These are phyloP conservation scores for Anisodus acutangulus DNA, from an alignment of 257 asterid species.

Conservation along the genomic window DNA sequence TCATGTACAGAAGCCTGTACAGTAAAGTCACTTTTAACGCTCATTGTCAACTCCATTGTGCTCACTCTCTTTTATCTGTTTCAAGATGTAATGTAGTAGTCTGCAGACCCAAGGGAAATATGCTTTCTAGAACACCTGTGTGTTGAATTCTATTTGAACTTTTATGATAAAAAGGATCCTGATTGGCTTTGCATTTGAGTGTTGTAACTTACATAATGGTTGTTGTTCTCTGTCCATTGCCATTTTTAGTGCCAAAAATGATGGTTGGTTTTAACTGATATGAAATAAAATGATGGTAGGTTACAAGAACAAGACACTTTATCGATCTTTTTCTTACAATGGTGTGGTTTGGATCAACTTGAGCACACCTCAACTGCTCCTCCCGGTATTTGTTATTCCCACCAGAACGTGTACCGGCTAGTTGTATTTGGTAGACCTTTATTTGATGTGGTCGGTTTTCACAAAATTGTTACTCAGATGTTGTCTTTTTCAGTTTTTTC, in stretches of 20 bases:
- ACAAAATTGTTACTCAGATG: too few relatives aligned
- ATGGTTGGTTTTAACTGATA: background rate
- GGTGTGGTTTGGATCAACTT: too few relatives aligned
- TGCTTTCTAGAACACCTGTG: background rate
- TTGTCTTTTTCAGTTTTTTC: too few relatives aligned
- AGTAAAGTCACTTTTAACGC: constrained; percentile 38
- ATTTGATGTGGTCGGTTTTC: too few relatives aligned
- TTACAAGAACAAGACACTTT: background rate
- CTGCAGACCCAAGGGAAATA: constrained; percentile 26
- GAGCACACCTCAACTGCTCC: too few relatives aligned
- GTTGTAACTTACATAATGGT: background rate
- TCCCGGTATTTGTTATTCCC: too few relatives aligned
- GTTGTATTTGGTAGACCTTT: too few relatives aligned
- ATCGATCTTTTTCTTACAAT: too few relatives aligned
- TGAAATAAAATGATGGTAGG: background rate
- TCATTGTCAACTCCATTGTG: constrained; percentile 7
- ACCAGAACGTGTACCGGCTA: too few relatives aligned
- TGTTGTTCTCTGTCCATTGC: background rate
- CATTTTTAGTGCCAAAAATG: background rate
- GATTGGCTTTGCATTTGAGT: background rate
- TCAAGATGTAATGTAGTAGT: constrained; percentile 23
- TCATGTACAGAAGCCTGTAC: constrained; percentile 51
- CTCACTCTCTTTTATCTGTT: constrained; percentile 6
- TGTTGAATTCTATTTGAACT: constrained; percentile 23
- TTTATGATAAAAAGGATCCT: background rate